A percentile compares a stretch with the other conserved stretches of the same genome.
These are phyloP conservation scores for Geotrichum siamense DNA, from an alignment of 1,139 yeast species.

Conservation along the genomic window DNA sequence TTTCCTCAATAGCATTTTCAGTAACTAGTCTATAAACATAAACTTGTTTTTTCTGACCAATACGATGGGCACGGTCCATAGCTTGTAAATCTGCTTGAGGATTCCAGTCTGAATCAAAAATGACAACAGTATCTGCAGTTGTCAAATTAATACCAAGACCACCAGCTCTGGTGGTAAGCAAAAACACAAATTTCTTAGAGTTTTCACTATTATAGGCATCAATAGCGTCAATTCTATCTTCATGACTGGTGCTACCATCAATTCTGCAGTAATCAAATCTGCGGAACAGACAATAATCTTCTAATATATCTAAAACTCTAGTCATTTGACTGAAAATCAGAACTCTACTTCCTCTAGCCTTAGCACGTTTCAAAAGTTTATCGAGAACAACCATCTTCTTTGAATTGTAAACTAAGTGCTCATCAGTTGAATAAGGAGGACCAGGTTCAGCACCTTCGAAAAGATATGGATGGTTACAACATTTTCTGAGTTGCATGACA, in stretches of 20 bases:
- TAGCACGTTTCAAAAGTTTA: constrained; percentile 65
- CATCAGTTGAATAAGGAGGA: constrained; percentile 96
- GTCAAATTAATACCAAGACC: constrained; percentile 94
- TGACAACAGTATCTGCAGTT: constrained; percentile 81
- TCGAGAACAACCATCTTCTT: constrained; percentile 90
- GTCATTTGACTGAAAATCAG: constrained; percentile 94
- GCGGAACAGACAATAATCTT: constrained; percentile 83
- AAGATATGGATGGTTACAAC: constrained; percentile 94
- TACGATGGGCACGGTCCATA: constrained; percentile 98
- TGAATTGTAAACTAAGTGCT: constrained; percentile 77
- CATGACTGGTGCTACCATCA: constrained; percentile 93
- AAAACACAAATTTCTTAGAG: constrained; percentile 73
- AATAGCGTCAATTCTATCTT: constrained; percentile 84
- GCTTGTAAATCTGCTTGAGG: constrained; percentile 99
- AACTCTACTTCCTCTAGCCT: constrained; percentile 78
- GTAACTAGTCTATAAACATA: constrained; percentile 87
- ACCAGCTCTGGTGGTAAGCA: constrained; percentile 97
- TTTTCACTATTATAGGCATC: constrained; percentile 85
- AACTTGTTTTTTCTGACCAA: constrained; percentile 96
- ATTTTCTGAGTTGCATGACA: constrained; percentile 93
- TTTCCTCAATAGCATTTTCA: constrained; percentile 94
- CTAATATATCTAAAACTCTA: constrained; percentile 80
- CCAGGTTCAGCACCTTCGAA: constrained; percentile 99
- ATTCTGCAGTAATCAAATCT: constrained; percentile 84
- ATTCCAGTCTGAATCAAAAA: constrained; percentile 96